Base-by-base conservation (phyloP, 2,329 filamentous ascomycete genomes). In the Aspergillus carbonarius region DNA sequence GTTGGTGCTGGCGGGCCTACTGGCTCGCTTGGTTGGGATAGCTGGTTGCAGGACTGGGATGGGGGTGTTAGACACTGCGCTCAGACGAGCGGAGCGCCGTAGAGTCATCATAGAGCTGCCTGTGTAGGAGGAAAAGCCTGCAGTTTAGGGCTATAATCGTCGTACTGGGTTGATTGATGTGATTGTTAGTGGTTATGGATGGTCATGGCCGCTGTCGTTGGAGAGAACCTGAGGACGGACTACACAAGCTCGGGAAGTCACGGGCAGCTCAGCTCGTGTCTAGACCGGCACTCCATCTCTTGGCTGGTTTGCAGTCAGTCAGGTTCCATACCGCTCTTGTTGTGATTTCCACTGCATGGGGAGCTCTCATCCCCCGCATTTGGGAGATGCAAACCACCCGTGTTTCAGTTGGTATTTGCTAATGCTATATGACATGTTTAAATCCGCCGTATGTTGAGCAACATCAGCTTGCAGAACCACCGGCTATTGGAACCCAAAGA, bases 41-140 rank as follows among this genome's bases (percentile, higher is more conserved):
- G 37, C 60, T 40, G 60, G 40, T 50, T 67, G 63, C 20, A 67
- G 58, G 12, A 66, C 55, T 4, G 63, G 55, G 35, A 62, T 17
- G 34, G 66, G 59, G 52, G 66, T 55, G 12, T 54, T 54, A 53
- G 60, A 67, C 48, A 66, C 69, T 13, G 72, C 70, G 50, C 73
- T 74, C 32, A 82, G 74, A 46, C 83, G 78, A 42, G 79, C 72
- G 47, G 83, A 85, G 55, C 83, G 80, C 62, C 83, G 72, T 10
- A 83, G 71, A 39, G 82, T 79, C 83, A 85, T 85, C 50, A 48
- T 66, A 51, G 35, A 27, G 40, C 17, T 4, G 23, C 20, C 51
- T 20, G 35, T 12, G 25, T 23, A 51, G 15, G n/a, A 34, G 23
- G 3, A 5, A 6, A 3, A 15, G 2, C 5, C 12, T 32, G 2